Base-by-base conservation (phyloP, 2,329 filamentous ascomycete genomes). In the Aspergillus sergii region DNA sequence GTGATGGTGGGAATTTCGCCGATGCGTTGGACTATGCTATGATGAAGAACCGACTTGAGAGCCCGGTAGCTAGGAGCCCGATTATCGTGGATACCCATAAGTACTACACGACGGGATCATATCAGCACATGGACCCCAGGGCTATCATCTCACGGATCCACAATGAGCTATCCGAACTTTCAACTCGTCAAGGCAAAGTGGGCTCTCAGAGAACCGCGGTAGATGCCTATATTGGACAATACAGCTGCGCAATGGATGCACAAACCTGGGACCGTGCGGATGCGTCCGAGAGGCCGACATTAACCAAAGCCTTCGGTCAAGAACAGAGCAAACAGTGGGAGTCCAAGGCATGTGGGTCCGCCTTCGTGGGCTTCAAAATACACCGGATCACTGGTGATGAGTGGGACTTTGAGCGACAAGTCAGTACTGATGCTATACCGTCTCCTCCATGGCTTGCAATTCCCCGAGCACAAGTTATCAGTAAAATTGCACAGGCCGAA, bases 301-400 rank as follows among this genome's bases (percentile, higher is more conserved):
- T 77, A 67, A 64, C 76, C 71, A 3, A 80, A 76, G 30, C 84
- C 63, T 72, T 86, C 80, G 28, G 79, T 76, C 12, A 73, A 51
- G 79, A 78, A 2, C 78, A 62, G 30, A 48, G 34, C 30, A 69
- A 76, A 12, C 78, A 78, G 50, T 88, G 82, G 73, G 81, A 84
- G 61, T 69, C 80, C n/a, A 79, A 78, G 51, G 74, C 83, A 16
- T 83, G 82, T 2, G 86, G 86, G 1, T 79, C 78, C 36, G 87
- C 83, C 69, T 88, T 88, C 75, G 88, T 86, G 30, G 54, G 58
- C 9, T 60, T 80, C 69, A 85, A 85, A 60, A 88, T 88, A 85
- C 72, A 86, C 66, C 88, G 85, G 85, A 85, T 86, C 81, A 81
- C 82, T n/a, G 86, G 85, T 14, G 85, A 85, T 14, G 85, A 86